phyloP scores from a whole-genome alignment of 1,284 basidiomycete genomes.

The Meripilus lineatus region DNA sequence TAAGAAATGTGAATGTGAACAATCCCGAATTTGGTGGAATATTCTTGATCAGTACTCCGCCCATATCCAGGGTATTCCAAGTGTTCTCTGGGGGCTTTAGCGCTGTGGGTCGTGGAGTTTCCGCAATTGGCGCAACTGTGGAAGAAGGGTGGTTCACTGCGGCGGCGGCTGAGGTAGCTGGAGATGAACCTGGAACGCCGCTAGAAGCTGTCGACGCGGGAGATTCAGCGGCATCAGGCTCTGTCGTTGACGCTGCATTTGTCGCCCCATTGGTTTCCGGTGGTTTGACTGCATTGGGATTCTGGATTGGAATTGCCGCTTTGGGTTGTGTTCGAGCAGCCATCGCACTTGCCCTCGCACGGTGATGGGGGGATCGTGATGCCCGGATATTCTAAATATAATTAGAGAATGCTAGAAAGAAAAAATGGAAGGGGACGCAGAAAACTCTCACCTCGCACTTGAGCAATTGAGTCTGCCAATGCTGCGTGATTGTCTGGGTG shows the following conservation, averaged over 20 bases:
- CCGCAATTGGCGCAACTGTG: constrained; percentile 61
- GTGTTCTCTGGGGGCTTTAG: constrained; percentile 62
- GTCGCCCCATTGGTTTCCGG: constrained; percentile 32
- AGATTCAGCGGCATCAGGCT: constrained; percentile 19
- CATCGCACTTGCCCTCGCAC: constrained; percentile 75
- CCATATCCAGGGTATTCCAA: constrained; percentile 96
- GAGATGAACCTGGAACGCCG: constrained; percentile 36
- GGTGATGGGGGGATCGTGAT: constrained; percentile 73
- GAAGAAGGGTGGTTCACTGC: constrained; percentile 61
- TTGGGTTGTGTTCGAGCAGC: constrained; percentile 74
- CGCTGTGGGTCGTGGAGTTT: constrained; percentile 53
- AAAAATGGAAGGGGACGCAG: constrained; percentile 1
- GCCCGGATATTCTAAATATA: constrained; percentile 61
- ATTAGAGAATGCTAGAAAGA: not conserved
- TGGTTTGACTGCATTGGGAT: constrained; percentile 64
- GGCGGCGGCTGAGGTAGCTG: constrained; percentile 33
- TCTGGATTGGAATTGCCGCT: constrained; percentile 79
- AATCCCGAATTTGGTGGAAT: constrained; percentile 79
- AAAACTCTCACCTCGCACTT: constrained; percentile 75
- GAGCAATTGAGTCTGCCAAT: constrained; percentile 78
- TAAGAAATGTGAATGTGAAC: constrained; percentile 92
- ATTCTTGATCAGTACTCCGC: constrained; percentile 91
- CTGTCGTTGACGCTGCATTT: constrained; percentile 18
- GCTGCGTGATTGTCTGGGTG: constrained; percentile 60
- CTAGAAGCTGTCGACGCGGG: constrained; percentile 26